Conservation (phyloP, 768 basidiomycete species). For the Cystobasidium ongulense region DNA sequence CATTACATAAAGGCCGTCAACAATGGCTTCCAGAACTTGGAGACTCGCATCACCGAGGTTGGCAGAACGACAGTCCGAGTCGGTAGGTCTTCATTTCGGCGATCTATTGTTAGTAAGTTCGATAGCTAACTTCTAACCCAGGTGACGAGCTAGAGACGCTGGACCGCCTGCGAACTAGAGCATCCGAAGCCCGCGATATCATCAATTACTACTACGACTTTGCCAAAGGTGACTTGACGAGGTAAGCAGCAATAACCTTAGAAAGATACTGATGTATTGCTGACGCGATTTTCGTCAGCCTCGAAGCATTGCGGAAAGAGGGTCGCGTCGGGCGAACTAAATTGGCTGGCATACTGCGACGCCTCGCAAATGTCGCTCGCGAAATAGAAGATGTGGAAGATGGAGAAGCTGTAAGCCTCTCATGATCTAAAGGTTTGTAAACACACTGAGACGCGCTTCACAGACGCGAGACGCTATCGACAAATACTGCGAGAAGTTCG, state of each 20-base stretch:
- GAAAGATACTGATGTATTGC: conserved; percentile 31
- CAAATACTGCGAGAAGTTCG: conserved; percentile 95
- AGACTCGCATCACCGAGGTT: conserved; percentile 81
- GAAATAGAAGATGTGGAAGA: conserved; percentile 75
- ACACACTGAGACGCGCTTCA: background rate
- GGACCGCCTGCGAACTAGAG: conserved; percentile 80
- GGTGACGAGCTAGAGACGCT: conserved; percentile 94
- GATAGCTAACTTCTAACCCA: conserved; percentile 42
- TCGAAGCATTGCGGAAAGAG: conserved; percentile 73
- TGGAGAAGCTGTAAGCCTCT: conserved; percentile 60
- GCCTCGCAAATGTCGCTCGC: conserved; percentile 77
- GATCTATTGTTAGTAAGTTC: background rate
- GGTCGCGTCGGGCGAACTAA: conserved; percentile 72
- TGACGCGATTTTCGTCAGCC: conserved; percentile 43
- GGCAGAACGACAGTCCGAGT: conserved; percentile 89
- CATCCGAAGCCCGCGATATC: conserved; percentile 86
- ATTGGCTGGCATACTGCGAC: conserved; percentile 74
- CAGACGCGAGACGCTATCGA: conserved; percentile 87
- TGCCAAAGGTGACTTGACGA: conserved; percentile 64
- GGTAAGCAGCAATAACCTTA: conserved; percentile 38
- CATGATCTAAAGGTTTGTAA: background rate
- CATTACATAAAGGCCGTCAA: conserved; percentile 61
- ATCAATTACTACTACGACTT: conserved; percentile 92
- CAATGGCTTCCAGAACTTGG: conserved; percentile 74
- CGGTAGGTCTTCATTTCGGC: conserved; percentile 51